Percentiles rank a stretch among this genome's conserved stretches.
phyloP scores from a whole-genome alignment of 345 rosid species.

The Ceriops decandra region DNA sequence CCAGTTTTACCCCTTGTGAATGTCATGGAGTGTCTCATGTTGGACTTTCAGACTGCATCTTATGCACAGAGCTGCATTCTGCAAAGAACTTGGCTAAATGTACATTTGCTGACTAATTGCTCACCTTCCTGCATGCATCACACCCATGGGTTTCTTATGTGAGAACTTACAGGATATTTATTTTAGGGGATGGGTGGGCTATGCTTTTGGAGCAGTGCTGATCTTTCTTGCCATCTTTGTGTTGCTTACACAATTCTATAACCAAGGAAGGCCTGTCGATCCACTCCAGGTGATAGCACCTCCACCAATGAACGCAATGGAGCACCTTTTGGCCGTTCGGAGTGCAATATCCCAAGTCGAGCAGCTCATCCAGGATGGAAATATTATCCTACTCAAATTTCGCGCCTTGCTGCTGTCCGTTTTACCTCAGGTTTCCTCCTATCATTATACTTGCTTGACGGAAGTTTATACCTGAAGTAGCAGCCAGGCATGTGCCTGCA shows the following conservation, averaged over 20 bases:
- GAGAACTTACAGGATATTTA: conserved; percentile 5
- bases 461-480: neutral
- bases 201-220: conserved; percentile 45
- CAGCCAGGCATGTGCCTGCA: neutral
- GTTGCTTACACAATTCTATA: conserved; percentile 52
- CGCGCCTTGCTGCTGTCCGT: conserved; percentile 66
- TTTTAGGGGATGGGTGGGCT: conserved; percentile 70
- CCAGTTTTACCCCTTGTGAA: too few relatives aligned
- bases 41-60: too few relatives aligned
- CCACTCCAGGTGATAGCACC: conserved; percentile 76
- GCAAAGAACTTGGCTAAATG: neutral
- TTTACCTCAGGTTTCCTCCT: conserved; percentile 64
- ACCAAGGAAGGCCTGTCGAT: conserved; percentile 47
- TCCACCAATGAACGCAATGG: conserved; percentile 85
- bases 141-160: neutral
- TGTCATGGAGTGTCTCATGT: too few relatives aligned
- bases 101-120: neutral
- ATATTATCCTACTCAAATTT: conserved; percentile 73
- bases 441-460: neutral
- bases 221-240: conserved; percentile 58
- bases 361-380: conserved; percentile 77
- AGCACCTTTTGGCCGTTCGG: conserved; percentile 92
- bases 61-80: too few relatives aligned
- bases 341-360: conserved; percentile 75
- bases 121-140: neutral